These are phyloP conservation scores for Brettanomyces bruxellensis DNA, from an alignment of 805 yeast genomes.

Conservation along the genomic window DNA sequence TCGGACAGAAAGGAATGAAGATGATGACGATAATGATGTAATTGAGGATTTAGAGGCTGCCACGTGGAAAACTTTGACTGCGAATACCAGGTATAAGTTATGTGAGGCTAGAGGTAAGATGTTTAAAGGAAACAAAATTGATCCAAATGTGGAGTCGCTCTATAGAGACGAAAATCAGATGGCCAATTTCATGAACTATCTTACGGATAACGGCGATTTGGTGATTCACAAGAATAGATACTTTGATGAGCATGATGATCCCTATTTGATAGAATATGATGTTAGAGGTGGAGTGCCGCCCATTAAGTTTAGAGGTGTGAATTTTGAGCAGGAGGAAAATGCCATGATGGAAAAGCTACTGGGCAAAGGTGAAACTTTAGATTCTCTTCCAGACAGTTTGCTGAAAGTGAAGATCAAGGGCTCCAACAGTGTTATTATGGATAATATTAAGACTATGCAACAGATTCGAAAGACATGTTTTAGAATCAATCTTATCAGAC, in stretches of 20 bases:
- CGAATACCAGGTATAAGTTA: conserved; percentile 68
- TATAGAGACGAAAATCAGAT: conserved; percentile 58
- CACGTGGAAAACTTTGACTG: conserved; percentile 78
- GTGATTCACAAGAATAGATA: conserved; percentile 27
- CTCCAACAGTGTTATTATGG: conserved; percentile 46
- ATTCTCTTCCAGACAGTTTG: conserved; percentile 29
- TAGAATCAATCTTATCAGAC: conserved; percentile 78
- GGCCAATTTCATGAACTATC: conserved; percentile 47
- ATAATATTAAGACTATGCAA: conserved; percentile 73
- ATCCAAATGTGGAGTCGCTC: conserved; percentile 61
- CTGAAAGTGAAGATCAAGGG: conserved; percentile 44
- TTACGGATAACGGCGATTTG: conserved; percentile 26
- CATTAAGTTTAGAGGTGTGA: conserved; percentile 41
- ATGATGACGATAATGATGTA: conserved; percentile 14
- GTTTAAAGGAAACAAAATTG: conserved; percentile 51
- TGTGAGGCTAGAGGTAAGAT: conserved; percentile 59
- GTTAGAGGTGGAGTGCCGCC: conserved; percentile 74
- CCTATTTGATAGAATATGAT: conserved; percentile 76
- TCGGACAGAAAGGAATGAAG: conserved; percentile 5
- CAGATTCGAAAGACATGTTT: conserved; percentile 82
- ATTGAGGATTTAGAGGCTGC: conserved; percentile 59
- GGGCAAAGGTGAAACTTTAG: conserved; percentile 19
- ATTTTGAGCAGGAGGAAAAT: conserved; percentile 37
- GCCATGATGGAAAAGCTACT: conserved; percentile 30
- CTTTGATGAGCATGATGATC: conserved; percentile 47